phyloP scores from a whole-genome alignment of 179 eudicot species.

The Spinacia oleracea region DNA sequence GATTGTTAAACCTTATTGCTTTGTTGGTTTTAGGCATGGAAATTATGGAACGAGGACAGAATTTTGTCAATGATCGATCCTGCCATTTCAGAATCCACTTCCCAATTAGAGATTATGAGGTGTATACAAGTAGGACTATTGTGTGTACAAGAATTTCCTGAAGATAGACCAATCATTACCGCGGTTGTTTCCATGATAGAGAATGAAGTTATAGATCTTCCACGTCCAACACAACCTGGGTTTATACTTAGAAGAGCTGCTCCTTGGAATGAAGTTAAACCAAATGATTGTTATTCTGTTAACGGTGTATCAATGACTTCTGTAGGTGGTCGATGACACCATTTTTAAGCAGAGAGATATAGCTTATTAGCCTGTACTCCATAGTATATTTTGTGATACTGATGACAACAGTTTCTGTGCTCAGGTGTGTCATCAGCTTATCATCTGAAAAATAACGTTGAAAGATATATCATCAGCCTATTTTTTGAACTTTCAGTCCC shows the following conservation, averaged over 20 bases:
- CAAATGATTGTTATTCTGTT: conserved; percentile 2
- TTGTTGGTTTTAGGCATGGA: conserved; percentile 43
- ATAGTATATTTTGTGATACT: background rate
- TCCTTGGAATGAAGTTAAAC: background rate
- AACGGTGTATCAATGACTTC: conserved; percentile 11
- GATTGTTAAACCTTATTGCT: background rate
- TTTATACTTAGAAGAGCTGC: conserved; percentile 22
- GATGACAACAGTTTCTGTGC: background rate
- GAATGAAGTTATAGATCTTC: conserved; percentile 25
- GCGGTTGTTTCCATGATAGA: conserved; percentile 29
- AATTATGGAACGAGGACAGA: conserved; percentile 44
- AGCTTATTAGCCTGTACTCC: background rate
- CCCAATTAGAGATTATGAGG: conserved; percentile 27
- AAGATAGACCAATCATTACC: conserved; percentile 30
- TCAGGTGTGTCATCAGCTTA: background rate
- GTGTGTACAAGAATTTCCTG: conserved; percentile 43
- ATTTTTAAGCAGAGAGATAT: background rate
- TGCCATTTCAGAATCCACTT: conserved; percentile 9
- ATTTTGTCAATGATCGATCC: conserved; percentile 35
- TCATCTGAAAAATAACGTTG: too few relatives aligned
- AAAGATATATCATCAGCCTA: too few relatives aligned
- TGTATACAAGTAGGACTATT: conserved; percentile 40
- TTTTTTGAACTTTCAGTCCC: too few relatives aligned
- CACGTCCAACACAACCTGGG: conserved; percentile 41
- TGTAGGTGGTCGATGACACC: conserved; percentile 19